These are phyloP conservation scores for Globisporangium polare DNA, from an alignment of 352 stramenopile genomes.

Conservation along the genomic window DNA sequence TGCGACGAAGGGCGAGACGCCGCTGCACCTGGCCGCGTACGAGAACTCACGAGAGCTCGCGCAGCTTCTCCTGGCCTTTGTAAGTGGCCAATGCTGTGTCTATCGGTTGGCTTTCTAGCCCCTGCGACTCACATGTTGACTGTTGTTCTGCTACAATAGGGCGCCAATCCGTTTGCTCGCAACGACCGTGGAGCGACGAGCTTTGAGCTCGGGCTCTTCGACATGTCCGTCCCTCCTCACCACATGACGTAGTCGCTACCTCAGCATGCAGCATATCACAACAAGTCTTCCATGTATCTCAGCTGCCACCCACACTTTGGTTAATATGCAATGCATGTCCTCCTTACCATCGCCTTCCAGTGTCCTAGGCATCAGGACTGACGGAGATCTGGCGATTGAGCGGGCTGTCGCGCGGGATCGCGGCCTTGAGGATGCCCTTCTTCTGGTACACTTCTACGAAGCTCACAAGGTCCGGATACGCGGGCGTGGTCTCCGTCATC, in stretches of 20 bases:
- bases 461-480: slow-evolving; percentile 70
- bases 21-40: slow-evolving; percentile 30
- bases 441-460: slow-evolving; percentile 76
- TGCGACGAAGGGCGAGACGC: slow-evolving; percentile 25
- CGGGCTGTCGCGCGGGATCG: slow-evolving; percentile 38
- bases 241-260: slow-evolving; percentile 39
- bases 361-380: slow-evolving; percentile 9
- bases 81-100: slow-evolving; percentile 10
- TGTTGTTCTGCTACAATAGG: slow-evolving; percentile 10
- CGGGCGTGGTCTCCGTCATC: slow-evolving; percentile 40
- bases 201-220: slow-evolving; percentile 34
- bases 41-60: slow-evolving; percentile 28
- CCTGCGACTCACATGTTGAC: background rate
- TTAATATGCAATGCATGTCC: background rate
- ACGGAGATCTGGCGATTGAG: slow-evolving; percentile 62
- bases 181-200: slow-evolving; percentile 27
- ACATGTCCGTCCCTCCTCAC: slow-evolving; percentile 29
- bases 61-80: slow-evolving; percentile 28
- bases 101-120: background rate
- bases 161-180: slow-evolving; percentile 27
- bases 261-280: too few species aligned
- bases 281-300: too few species aligned
- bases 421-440: slow-evolving; percentile 49
- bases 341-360: background rate
- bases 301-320: too few species aligned